Evolutionary conservation across 371 early-diverging fungal species (phyloP).

Genomic region (Mortierella sp.): DNA sequence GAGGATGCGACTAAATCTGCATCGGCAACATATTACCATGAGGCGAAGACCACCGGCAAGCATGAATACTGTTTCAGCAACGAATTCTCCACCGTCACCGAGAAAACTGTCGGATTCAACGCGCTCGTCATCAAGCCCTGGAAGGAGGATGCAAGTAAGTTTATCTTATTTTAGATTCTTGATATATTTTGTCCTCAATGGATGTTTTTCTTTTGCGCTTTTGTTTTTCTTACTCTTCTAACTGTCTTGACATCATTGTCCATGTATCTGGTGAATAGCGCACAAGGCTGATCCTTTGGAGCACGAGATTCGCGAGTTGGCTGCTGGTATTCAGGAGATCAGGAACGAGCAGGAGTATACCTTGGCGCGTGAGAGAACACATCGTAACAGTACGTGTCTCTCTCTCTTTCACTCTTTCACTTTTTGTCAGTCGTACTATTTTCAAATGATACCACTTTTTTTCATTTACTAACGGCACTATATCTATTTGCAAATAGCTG

Average conservation of each 20-base stretch:
- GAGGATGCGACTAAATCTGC: slow-evolving; percentile 60
- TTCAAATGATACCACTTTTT: background rate
- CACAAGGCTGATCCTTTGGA: slow-evolving; percentile 70
- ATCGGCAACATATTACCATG: slow-evolving; percentile 64
- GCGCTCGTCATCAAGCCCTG: slow-evolving; percentile 47
- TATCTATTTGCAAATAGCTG: slow-evolving; percentile 60
- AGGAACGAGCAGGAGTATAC: slow-evolving; percentile 83
- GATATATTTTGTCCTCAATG: too few relatives aligned
- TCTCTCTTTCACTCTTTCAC: background rate
- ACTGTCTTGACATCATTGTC: background rate
- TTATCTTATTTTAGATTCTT: background rate
- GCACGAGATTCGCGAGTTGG: slow-evolving; percentile 74
- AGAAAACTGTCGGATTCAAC: slow-evolving; percentile 68
- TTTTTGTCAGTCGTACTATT: background rate
- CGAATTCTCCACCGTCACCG: slow-evolving; percentile 61
- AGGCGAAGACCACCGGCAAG: slow-evolving; percentile 65
- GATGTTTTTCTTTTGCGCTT: too few relatives aligned
- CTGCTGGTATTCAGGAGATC: slow-evolving; percentile 71
- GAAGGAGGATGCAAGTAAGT: slow-evolving; percentile 30
- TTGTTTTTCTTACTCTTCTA: background rate
- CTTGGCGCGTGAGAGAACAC: slow-evolving; percentile 73
- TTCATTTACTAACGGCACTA: background rate
- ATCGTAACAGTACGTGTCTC: slow-evolving; percentile 74
- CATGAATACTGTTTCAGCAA: slow-evolving; percentile 86
- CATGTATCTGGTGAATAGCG: slow-evolving; percentile 10